Evolutionary conservation across 1,284 basidiomycete genomes (phyloP).

Genomic region (Ceratobasidium sp.): DNA sequence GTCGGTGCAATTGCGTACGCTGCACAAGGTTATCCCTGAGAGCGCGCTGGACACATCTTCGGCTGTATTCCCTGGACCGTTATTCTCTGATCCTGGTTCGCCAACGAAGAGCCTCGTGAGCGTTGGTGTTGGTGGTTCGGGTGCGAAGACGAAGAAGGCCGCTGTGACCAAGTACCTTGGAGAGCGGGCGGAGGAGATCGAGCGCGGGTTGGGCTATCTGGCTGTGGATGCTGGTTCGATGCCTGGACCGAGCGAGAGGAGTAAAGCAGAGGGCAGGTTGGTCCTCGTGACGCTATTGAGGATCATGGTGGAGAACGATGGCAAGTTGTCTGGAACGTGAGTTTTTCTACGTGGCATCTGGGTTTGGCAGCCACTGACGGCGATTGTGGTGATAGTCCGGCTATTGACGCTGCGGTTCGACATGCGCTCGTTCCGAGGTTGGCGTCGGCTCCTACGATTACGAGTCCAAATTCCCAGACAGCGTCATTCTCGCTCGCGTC

Average conservation of each 20-base stretch:
- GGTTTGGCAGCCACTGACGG: neutral
- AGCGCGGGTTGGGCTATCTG: slow-evolving; percentile 78
- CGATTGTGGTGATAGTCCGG: slow-evolving; percentile 61
- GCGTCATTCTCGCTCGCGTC: slow-evolving; percentile 45
- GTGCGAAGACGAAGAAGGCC: slow-evolving; percentile 82
- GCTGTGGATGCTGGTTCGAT: slow-evolving; percentile 51
- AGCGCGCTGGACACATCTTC: slow-evolving; percentile 68
- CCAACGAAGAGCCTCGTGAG: slow-evolving; percentile 74
- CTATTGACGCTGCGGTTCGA: slow-evolving; percentile 73
- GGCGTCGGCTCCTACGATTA: slow-evolving; percentile 47
- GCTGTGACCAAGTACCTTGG: slow-evolving; percentile 79
- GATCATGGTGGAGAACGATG: slow-evolving; percentile 87
- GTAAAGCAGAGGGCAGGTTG: slow-evolving; percentile 78
- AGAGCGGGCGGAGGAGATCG: slow-evolving; percentile 78
- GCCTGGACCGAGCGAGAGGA: slow-evolving; percentile 61
- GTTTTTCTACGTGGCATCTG: slow-evolving; percentile 45
- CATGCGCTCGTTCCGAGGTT: slow-evolving; percentile 71
- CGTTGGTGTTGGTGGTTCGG: slow-evolving; percentile 59
- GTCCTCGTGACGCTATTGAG: slow-evolving; percentile 79
- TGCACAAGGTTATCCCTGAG: slow-evolving; percentile 76
- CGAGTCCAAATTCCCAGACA: slow-evolving; percentile 34
- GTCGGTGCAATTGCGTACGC: slow-evolving; percentile 71
- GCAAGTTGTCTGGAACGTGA: slow-evolving; percentile 83
- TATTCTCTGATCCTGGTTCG: slow-evolving; percentile 79
- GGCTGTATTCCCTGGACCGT: slow-evolving; percentile 81